Evolutionary conservation across 441 rosid genomes (phyloP).

Genomic region (Croton laevigatus): DNA sequence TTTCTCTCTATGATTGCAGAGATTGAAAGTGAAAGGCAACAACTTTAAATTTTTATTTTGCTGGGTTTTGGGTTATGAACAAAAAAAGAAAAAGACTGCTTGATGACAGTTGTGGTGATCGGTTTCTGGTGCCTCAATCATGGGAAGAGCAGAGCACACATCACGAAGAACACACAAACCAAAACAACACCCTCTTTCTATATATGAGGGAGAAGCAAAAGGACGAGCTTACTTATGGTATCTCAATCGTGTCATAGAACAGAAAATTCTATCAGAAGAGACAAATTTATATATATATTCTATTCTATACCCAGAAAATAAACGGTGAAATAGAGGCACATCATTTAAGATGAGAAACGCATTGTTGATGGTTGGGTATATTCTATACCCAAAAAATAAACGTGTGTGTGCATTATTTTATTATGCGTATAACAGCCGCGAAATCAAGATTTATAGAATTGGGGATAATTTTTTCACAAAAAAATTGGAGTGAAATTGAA

Average conservation of each 20-base stretch:
- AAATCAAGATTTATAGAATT: too few relatives aligned
- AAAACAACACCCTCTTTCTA: slow-evolving; percentile 7
- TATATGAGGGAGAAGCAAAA: background rate
- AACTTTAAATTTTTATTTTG: too few relatives aligned
- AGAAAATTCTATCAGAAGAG: background rate
- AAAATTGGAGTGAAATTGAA: too few relatives aligned
- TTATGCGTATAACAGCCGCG: too few relatives aligned
- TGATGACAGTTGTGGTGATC: background rate
- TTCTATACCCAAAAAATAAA: too few relatives aligned
- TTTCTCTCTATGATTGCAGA: background rate
- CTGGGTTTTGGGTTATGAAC: background rate
- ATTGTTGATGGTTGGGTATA: slow-evolving; percentile 7
- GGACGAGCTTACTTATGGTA: background rate
- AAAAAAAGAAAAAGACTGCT: background rate
- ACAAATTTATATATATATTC: background rate
- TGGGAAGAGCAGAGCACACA: slow-evolving; percentile 24
- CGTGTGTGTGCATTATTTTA: too few relatives aligned
- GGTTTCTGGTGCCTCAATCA: slow-evolving; percentile 4
- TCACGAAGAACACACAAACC: slow-evolving; percentile 30
- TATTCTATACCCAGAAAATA: background rate
- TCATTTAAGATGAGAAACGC: background rate
- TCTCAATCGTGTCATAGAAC: background rate
- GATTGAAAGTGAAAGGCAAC: background rate
- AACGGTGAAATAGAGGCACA: background rate
- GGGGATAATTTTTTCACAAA: too few relatives aligned